Conservation (phyloP, 345 rosid genomes). For the Stellera chamaejasme region DNA sequence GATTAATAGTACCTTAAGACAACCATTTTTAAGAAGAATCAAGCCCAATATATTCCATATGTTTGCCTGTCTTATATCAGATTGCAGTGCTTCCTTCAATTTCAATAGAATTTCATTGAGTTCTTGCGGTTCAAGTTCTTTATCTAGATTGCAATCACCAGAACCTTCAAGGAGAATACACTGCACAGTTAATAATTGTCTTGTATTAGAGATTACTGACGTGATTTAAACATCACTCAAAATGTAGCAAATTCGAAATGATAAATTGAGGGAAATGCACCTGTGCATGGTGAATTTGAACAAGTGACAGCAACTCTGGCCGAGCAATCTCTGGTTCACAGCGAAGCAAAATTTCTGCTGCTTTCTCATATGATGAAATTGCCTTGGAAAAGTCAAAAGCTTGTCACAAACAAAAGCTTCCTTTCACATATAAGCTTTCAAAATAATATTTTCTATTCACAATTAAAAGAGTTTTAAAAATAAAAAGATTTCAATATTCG, state of each 20-base stretch:
- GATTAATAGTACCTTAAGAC: constrained; percentile 56
- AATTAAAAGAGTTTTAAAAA: not conserved
- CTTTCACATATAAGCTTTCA: constrained; percentile 7
- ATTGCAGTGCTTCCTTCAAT: constrained; percentile 62
- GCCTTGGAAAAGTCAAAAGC: constrained; percentile 40
- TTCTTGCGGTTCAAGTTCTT: constrained; percentile 76
- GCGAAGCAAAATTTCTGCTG: constrained; percentile 72
- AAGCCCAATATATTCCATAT: constrained; percentile 88
- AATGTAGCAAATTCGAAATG: not conserved
- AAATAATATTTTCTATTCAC: not conserved
- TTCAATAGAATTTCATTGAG: constrained; percentile 68
- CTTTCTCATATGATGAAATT: constrained; percentile 76
- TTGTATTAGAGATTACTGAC: constrained; percentile 9
- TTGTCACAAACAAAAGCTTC: not conserved
- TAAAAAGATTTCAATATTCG: constrained; percentile 6
- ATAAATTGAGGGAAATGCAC: constrained; percentile 26
- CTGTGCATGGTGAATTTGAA: constrained; percentile 98
- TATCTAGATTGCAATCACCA: constrained; percentile 50
- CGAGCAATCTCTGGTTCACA: constrained; percentile 83
- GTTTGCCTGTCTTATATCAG: constrained; percentile 66
- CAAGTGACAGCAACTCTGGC: constrained; percentile 82
- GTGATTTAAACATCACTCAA: not conserved
- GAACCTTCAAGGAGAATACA: constrained; percentile 67
- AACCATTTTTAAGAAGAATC: constrained; percentile 83
- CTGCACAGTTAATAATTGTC: constrained; percentile 29